Evolutionary conservation across 371 early-diverging fungal species (phyloP).

Genomic region (Mortierella sp.): DNA sequence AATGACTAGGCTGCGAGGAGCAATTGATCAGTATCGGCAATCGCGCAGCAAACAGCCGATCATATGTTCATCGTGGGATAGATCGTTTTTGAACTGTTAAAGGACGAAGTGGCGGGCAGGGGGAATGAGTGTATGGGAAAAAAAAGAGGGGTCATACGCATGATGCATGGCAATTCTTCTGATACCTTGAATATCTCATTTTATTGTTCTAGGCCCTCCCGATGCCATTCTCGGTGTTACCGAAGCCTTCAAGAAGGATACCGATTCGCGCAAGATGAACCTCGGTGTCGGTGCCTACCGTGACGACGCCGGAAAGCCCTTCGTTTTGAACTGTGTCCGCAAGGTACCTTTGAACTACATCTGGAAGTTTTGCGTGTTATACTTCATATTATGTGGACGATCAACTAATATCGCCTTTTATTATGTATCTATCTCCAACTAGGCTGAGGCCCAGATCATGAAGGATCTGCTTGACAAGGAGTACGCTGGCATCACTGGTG

Average conservation of each 20-base stretch:
- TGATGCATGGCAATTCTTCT: not conserved
- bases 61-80: no score
- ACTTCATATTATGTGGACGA: not conserved
- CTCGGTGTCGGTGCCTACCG: conserved; percentile 98
- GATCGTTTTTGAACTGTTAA: no score
- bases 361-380: not conserved
- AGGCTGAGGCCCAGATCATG: conserved; percentile 87
- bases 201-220: conserved; percentile 79
- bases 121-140: no score
- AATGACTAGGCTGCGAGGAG: not conserved
- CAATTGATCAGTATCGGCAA: not conserved
- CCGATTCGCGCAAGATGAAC: conserved; percentile 94
- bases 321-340: conserved; percentile 88
- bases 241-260: conserved; percentile 96
- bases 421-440: not conserved
- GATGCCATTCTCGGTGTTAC: conserved; percentile 97
- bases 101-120: no score
- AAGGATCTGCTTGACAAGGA: conserved; percentile 89
- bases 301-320: conserved; percentile 95
- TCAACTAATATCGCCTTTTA: not conserved
- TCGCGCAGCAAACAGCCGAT: no score
- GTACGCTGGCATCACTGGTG: conserved; percentile 96
- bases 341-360: conserved; percentile 67
- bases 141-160: not conserved
- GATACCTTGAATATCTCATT: not conserved